These are phyloP conservation scores for Trichopus zeylanicus DNA, from an alignment of 116 monocot species.

Conservation along the genomic window DNA sequence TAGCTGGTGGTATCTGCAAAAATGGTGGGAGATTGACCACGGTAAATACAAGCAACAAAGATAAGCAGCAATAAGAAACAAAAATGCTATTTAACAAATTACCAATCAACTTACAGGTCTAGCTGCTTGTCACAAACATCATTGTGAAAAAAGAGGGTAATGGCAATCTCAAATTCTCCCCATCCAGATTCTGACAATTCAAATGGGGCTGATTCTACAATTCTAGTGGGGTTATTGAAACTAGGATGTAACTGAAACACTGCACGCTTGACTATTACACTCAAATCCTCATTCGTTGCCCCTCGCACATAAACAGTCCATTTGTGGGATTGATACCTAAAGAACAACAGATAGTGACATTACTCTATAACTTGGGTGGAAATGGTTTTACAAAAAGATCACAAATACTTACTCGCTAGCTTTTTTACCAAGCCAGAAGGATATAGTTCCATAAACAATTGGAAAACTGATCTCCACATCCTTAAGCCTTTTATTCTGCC, in stretches of 20 bases:
- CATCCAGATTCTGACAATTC: conserved; percentile 93
- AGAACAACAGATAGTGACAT: background rate
- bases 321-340: conserved; percentile 88
- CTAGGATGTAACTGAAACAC: conserved; percentile 97
- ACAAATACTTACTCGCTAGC: conserved; percentile 94
- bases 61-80: background rate
- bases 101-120: conserved; percentile 60
- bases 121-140: conserved; percentile 92
- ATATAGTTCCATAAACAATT: conserved; percentile 82
- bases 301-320: conserved; percentile 98
- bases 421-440: conserved; percentile 96
- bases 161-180: conserved; percentile 98
- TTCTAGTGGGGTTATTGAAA: conserved; percentile 87
- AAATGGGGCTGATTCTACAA: conserved; percentile 84
- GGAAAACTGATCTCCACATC: conserved; percentile 92
- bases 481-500: conserved; percentile 55
- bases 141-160: conserved; percentile 80
- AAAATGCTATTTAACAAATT: background rate
- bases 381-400: background rate
- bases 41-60: background rate
- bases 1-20: conserved; percentile 80
- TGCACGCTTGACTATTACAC: conserved; percentile 73
- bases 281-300: conserved; percentile 90
- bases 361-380: background rate
- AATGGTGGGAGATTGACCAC: background rate